Conservation (phyloP, 2,329 filamentous ascomycete species). For the Trichoderma gracile region DNA sequence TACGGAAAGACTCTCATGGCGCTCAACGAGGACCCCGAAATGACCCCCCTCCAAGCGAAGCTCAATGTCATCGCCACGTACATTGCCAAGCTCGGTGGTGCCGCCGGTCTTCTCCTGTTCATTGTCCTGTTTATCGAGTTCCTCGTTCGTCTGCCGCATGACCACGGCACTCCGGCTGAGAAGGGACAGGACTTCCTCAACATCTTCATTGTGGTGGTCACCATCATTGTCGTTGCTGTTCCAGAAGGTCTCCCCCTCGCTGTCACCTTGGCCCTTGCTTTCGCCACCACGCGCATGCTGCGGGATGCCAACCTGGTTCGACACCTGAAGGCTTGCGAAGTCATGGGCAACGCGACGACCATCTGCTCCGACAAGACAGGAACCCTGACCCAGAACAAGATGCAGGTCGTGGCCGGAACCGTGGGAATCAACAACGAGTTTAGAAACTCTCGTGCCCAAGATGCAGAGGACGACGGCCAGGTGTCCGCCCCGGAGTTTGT, state of each 20-base stretch:
- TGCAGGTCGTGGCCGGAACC: constrained; percentile 64
- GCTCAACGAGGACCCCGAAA: constrained; percentile 71
- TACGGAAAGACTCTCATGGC: constrained; percentile 76
- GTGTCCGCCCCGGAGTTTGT: constrained; percentile 50
- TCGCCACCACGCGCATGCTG: constrained; percentile 75
- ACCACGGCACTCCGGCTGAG: constrained; percentile 58
- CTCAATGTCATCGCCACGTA: constrained; percentile 73
- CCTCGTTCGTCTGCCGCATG: constrained; percentile 63
- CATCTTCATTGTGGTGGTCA: constrained; percentile 76
- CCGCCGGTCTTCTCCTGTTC: constrained; percentile 76
- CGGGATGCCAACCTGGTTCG: constrained; percentile 77
- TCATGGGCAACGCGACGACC: constrained; percentile 76
- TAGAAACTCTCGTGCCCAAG: constrained; percentile 21
- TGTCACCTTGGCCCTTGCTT: constrained; percentile 75
- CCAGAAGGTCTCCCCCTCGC: constrained; percentile 76
- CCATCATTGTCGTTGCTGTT: constrained; percentile 77
- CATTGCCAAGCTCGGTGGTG: constrained; percentile 76
- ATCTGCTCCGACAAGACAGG: constrained; percentile 71
- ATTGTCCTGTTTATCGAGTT: constrained; percentile 86
- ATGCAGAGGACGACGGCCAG: constrained; percentile 28
- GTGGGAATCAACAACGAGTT: constrained; percentile 59
- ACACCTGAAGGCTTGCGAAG: constrained; percentile 75
- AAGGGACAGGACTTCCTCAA: constrained; percentile 79
- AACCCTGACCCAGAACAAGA: constrained; percentile 68
- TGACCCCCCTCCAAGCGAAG: constrained; percentile 75